Conservation (phyloP, 371 early-diverging fungal genomes). For the Mortierella sp. region DNA sequence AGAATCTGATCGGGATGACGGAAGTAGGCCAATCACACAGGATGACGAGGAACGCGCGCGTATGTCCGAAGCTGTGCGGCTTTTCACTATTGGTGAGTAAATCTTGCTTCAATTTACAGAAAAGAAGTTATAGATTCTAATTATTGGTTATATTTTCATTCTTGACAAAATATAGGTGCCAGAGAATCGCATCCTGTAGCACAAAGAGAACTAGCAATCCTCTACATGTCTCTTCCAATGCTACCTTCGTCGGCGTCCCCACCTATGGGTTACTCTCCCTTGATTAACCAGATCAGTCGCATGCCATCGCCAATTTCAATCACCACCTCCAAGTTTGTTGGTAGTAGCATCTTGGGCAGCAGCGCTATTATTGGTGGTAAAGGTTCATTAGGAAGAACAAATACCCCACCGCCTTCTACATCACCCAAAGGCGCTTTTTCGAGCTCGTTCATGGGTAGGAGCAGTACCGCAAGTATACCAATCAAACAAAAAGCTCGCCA, state of each 20-base stretch:
- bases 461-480: constrained; percentile 46
- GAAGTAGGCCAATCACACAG: constrained; percentile 6
- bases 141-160: too few species aligned
- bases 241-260: constrained; percentile 48
- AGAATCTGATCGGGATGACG: constrained; percentile 20
- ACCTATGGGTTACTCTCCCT: constrained; percentile 19
- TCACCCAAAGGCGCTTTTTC: constrained; percentile 42
- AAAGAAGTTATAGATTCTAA: not conserved
- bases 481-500: constrained; percentile 50
- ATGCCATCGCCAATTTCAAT: constrained; percentile 29
- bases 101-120: not conserved
- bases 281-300: constrained; percentile 19
- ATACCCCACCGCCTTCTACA: constrained; percentile 24
- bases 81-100: constrained; percentile 58
- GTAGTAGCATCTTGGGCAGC: not conserved
- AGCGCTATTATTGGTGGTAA: not conserved
- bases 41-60: constrained; percentile 48
- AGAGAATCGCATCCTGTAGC: constrained; percentile 59
- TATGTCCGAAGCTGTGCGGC: constrained; percentile 58
- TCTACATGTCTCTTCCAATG: constrained; percentile 59
- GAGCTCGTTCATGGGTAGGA: constrained; percentile 23
- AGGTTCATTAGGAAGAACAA: constrained; percentile 10
- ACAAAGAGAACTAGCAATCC: constrained; percentile 59
- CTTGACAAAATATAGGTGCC: constrained; percentile 39
- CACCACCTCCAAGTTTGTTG: constrained; percentile 16